Percentiles rank a stretch among this genome's conserved stretches.
Conservation (phyloP, 192 early-diverging fungal species). For the Kappamyces sp. region DNA sequence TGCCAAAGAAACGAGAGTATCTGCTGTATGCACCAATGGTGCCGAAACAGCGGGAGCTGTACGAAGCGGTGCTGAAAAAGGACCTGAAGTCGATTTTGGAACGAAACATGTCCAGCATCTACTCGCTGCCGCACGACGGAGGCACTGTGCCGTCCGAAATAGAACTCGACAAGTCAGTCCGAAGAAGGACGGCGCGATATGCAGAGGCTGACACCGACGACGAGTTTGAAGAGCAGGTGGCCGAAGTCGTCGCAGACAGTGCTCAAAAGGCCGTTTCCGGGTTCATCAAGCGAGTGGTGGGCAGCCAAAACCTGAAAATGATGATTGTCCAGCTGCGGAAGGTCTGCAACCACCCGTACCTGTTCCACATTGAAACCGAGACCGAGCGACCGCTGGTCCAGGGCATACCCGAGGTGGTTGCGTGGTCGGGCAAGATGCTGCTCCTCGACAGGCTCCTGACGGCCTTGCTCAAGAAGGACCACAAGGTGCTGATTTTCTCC, state of each 20-base stretch:
- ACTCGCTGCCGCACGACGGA: neutral
- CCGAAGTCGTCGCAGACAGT: neutral
- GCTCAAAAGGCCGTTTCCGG: neutral
- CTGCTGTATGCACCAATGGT: conserved; percentile 56
- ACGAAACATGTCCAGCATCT: conserved; percentile 34
- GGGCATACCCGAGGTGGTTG: conserved; percentile 44
- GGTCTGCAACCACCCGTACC: conserved; percentile 92
- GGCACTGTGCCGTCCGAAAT: no score
- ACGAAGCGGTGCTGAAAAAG: conserved; percentile 27
- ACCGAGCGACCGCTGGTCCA: conserved; percentile 5
- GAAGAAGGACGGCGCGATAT: neutral
- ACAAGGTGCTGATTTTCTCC: conserved; percentile 91
- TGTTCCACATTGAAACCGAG: conserved; percentile 72
- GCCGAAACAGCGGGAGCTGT: conserved; percentile 34
- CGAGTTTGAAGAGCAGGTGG: conserved; percentile 7
- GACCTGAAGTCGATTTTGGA: conserved; percentile 18
- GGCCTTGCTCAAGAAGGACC: conserved; percentile 66
- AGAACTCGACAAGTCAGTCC: no score
- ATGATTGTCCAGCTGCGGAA: conserved; percentile 85
- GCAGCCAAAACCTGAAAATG: conserved; percentile 37
- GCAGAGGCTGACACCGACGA: neutral
- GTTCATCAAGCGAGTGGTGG: conserved; percentile 11
- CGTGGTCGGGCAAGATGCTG: conserved; percentile 80
- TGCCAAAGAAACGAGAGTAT: conserved; percentile 91
- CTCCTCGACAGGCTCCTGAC: conserved; percentile 77